Percentiles rank a stretch among this genome's conserved stretches.
phyloP scores from a whole-genome alignment of 352 stramenopile species.

The Pseudoperonospora humuli region DNA sequence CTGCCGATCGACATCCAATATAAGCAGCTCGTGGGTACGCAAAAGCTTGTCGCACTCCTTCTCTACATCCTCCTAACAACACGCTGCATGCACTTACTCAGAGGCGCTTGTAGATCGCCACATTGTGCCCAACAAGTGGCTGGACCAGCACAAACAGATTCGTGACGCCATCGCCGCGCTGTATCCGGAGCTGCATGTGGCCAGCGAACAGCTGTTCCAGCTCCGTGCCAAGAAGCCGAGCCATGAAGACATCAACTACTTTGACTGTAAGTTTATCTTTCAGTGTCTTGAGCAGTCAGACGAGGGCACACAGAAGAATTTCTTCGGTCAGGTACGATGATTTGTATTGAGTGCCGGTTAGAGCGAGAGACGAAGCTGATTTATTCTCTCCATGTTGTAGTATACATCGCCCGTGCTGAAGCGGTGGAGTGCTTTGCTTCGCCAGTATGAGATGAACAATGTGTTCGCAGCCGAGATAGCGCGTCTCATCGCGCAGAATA shows the following conservation, averaged over 20 bases:
- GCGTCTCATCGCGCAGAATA: conserved; percentile 68
- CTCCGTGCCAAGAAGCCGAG: conserved; percentile 38
- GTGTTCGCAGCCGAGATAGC: conserved; percentile 67
- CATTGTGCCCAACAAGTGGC: conserved; percentile 66
- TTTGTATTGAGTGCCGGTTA: background rate
- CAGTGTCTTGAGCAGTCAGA: conserved; percentile 50
- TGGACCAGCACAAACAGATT: conserved; percentile 56
- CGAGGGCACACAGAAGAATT: conserved; percentile 56
- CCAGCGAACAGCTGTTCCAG: conserved; percentile 38
- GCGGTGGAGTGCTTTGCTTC: conserved; percentile 56
- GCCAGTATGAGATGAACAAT: conserved; percentile 74
- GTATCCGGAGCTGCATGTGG: conserved; percentile 40
- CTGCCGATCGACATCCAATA: conserved; percentile 76
- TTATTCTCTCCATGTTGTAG: conserved; percentile 11
- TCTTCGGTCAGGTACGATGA: conserved; percentile 55
- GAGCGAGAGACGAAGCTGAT: background rate
- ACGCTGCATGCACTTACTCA: conserved; percentile 7
- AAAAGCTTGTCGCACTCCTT: no score
- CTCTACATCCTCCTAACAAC: background rate
- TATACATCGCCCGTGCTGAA: conserved; percentile 73
- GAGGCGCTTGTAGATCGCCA: conserved; percentile 63
- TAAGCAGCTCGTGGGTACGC: conserved; percentile 65
- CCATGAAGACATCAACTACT: conserved; percentile 62
- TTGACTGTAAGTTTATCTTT: conserved; percentile 68
- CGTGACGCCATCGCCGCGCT: conserved; percentile 47